Evolutionary conservation across 495 filamentous ascomycete species (phyloP).

Genomic region (Tuber microsphaerosporum): DNA sequence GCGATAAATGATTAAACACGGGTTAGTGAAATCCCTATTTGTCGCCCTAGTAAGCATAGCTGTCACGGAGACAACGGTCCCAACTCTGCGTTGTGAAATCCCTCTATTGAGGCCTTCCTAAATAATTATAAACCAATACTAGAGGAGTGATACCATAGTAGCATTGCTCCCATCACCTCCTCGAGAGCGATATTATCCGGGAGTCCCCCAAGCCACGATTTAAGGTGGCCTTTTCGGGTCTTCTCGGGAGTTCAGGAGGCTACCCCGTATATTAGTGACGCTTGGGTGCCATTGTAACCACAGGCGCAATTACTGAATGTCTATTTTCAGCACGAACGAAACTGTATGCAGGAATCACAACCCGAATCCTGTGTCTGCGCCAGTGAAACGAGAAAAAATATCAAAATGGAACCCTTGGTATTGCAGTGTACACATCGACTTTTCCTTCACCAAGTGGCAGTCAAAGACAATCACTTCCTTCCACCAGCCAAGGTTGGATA

Average conservation of each 20-base stretch:
- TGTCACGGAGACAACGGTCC: neutral
- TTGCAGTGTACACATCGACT: constrained; percentile 23
- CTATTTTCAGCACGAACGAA: neutral
- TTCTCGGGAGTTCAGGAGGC: neutral
- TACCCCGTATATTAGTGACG: neutral
- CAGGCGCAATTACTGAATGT: neutral
- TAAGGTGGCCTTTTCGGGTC: neutral
- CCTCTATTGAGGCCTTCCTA: neutral
- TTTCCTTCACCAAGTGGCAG: neutral
- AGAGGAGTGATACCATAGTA: neutral
- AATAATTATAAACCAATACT: neutral
- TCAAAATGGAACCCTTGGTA: neutral
- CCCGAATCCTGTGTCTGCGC: neutral
- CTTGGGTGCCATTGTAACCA: neutral
- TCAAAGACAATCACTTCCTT: neutral
- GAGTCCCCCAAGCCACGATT: neutral
- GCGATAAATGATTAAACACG: no score
- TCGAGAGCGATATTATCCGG: neutral
- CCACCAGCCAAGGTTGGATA: constrained; percentile 1
- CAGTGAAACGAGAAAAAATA: constrained; percentile 11
- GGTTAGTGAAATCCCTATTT: neutral
- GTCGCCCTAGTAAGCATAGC: neutral
- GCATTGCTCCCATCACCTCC: neutral
- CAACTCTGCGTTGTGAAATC: neutral
- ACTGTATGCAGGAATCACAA: neutral